phyloP scores from a whole-genome alignment of 2,329 filamentous ascomycete genomes.

The Paraphaeosphaeria sporulosa region DNA sequence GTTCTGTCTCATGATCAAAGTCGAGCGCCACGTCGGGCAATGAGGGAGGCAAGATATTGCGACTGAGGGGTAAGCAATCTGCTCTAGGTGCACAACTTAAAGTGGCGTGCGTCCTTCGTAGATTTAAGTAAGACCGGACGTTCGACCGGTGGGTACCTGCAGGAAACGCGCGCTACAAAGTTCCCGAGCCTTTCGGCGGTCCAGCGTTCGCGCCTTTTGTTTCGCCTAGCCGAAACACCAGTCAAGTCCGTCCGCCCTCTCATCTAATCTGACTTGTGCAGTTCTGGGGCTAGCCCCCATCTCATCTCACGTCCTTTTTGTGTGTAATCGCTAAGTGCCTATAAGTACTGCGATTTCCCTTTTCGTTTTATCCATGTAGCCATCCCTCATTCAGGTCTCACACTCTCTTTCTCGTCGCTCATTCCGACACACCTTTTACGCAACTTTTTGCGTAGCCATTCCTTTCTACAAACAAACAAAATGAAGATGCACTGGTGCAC shows the following conservation, averaged over 20 bases:
- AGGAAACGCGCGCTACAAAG: conserved; percentile 4
- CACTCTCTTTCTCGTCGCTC: conserved; percentile 8
- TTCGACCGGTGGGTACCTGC: conserved; percentile 5
- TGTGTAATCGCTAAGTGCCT: neutral
- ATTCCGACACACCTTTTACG: conserved; percentile 3
- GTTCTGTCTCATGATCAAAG: neutral
- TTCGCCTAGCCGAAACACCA: conserved; percentile 5
- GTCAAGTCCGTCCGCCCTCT: conserved; percentile 9
- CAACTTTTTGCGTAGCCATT: conserved; percentile 18
- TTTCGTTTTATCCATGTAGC: conserved; percentile 6
- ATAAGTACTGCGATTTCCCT: neutral
- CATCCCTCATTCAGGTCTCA: conserved; percentile 4
- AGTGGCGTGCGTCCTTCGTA: neutral
- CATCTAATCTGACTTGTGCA: conserved; percentile 6
- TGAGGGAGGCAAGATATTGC: neutral
- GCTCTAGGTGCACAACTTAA: neutral
- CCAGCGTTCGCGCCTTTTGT: neutral
- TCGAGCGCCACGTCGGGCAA: neutral
- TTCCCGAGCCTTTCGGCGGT: conserved; percentile 3
- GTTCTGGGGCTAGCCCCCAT: conserved; percentile 1
- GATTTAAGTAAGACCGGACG: neutral
- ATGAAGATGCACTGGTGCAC: conserved; percentile 18
- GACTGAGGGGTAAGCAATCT: neutral
- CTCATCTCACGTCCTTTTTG: neutral
- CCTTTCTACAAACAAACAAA: conserved; percentile 11